These are phyloP conservation scores for Paradendryphiella salina DNA, from an alignment of 2,329 filamentous ascomycete genomes.

Conservation along the genomic window DNA sequence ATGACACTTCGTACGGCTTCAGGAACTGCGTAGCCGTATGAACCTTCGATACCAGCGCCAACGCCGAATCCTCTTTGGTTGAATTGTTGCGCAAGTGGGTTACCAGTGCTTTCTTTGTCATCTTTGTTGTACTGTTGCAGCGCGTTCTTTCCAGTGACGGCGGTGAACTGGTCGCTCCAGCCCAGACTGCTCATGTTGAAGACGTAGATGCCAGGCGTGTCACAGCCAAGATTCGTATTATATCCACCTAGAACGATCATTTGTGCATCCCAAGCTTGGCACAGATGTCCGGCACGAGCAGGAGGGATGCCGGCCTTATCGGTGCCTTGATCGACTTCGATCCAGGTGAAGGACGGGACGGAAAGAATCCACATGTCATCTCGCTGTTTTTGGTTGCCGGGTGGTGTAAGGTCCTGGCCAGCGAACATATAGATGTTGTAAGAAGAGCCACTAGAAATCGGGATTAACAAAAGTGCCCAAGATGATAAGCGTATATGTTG, in stretches of 20 bases:
- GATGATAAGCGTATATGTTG: too few species aligned
- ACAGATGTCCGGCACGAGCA: slow-evolving; percentile 72
- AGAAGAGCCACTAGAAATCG: slow-evolving; percentile 60
- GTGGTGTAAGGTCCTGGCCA: slow-evolving; percentile 71
- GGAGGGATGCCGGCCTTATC: slow-evolving; percentile 51
- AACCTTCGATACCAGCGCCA: slow-evolving; percentile 61
- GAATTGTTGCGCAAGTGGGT: slow-evolving; percentile 57
- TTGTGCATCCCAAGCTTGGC: slow-evolving; percentile 76
- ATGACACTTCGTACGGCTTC: slow-evolving; percentile 65
- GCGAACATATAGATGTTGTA: slow-evolving; percentile 81
- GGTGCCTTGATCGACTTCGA: slow-evolving; percentile 59
- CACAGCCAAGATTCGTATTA: slow-evolving; percentile 63
- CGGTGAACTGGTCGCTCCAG: slow-evolving; percentile 74
- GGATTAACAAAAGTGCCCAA: slow-evolving; percentile 11
- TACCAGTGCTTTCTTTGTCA: slow-evolving; percentile 41
- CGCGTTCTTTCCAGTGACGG: slow-evolving; percentile 60
- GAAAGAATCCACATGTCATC: slow-evolving; percentile 79
- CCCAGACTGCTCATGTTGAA: slow-evolving; percentile 72
- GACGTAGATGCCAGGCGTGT: slow-evolving; percentile 70
- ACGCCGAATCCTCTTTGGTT: slow-evolving; percentile 57
- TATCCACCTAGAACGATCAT: slow-evolving; percentile 79
- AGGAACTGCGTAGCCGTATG: slow-evolving; percentile 71
- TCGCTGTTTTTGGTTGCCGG: slow-evolving; percentile 62
- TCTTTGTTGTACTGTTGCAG: slow-evolving; percentile 40
- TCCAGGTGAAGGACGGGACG: slow-evolving; percentile 80